Evolutionary conservation across 2,329 filamentous ascomycete species (phyloP).

Genomic region (Monilinia vaccinii-corymbosi): DNA sequence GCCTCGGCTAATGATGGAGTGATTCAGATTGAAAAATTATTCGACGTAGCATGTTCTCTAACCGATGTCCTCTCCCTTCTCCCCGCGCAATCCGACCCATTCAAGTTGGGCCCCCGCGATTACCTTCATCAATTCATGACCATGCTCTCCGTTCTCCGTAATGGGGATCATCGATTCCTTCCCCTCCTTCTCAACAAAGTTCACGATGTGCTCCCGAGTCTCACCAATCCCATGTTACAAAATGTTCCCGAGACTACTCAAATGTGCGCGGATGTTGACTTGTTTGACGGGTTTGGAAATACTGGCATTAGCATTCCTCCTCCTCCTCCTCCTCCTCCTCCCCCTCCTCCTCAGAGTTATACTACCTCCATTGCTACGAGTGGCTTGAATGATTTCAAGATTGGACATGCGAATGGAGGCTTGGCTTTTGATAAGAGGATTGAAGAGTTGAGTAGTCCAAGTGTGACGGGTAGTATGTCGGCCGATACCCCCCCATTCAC

Average conservation of each 20-base stretch:
- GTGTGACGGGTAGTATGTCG: slow-evolving; percentile 1
- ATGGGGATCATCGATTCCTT: slow-evolving; percentile 66
- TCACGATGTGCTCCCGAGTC: slow-evolving; percentile 57
- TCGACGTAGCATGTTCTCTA: slow-evolving; percentile 66
- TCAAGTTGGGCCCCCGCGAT: slow-evolving; percentile 59
- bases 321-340: too few relatives aligned
- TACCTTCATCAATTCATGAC: slow-evolving; percentile 62
- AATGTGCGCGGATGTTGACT: slow-evolving; percentile 39
- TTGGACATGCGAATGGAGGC: slow-evolving; percentile 15
- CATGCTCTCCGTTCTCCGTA: slow-evolving; percentile 61
- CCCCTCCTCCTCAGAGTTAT: too few relatives aligned
- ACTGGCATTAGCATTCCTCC: slow-evolving; percentile 43
- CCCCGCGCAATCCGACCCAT: slow-evolving; percentile 50
- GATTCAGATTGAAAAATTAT: slow-evolving; percentile 62
- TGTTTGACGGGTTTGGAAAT: slow-evolving; percentile 58
- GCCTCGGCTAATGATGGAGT: neutral
- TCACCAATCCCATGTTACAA: slow-evolving; percentile 51
- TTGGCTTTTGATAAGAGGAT: slow-evolving; percentile 23
- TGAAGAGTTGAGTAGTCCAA: slow-evolving; percentile 24
- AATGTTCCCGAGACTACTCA: slow-evolving; percentile 44
- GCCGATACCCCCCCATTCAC: slow-evolving; percentile 10
- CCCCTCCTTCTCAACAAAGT: slow-evolving; percentile 71
- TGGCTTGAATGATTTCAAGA: slow-evolving; percentile 24
- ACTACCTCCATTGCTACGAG: slow-evolving; percentile 20
- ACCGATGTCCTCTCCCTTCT: slow-evolving; percentile 64